Evolutionary conservation across 108 stramenopile genomes (phyloP).

Genomic region (Cyclotella atomus): DNA sequence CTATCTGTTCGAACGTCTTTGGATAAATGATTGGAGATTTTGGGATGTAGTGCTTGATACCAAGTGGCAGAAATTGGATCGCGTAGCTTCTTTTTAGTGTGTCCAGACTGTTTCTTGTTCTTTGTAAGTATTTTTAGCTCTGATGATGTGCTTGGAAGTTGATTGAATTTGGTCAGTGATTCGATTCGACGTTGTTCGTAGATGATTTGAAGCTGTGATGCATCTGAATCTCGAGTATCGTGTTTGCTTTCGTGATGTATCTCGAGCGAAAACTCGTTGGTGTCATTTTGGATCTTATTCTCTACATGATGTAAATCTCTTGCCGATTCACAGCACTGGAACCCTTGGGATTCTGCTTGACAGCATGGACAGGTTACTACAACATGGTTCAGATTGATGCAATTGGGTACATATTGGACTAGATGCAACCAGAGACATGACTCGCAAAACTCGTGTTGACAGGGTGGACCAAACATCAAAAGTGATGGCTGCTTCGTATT

Average conservation of each 20-base stretch:
- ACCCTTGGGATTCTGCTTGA: conserved; percentile 21
- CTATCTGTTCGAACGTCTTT: conserved; percentile 75
- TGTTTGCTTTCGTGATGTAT: conserved; percentile 6
- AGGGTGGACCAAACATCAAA: conserved; percentile 50
- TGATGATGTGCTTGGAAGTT: conserved; percentile 50
- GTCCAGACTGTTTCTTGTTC: conserved; percentile 30
- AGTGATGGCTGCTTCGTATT: not conserved
- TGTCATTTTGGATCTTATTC: too few species aligned
- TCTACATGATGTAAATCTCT: not conserved
- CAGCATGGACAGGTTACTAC: conserved; percentile 61
- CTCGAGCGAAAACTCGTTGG: not conserved
- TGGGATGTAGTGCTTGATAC: conserved; percentile 55
- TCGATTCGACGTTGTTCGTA: conserved; percentile 27
- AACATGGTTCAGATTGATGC: conserved; percentile 37
- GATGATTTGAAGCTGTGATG: not conserved
- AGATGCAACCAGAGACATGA: conserved; percentile 71
- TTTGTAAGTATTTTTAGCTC: conserved; percentile 52
- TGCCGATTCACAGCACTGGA: conserved; percentile 10
- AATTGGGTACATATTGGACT: conserved; percentile 46
- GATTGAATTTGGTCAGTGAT: conserved; percentile 52
- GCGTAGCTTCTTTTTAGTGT: conserved; percentile 28
- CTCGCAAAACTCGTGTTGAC: conserved; percentile 64
- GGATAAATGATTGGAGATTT: conserved; percentile 53
- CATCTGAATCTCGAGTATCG: not conserved
- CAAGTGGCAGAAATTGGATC: conserved; percentile 57